Evolutionary conservation across 495 filamentous ascomycete species (phyloP), one percentile per base, ranked within the genome.

Genomic region (Aspergillus incahuasiensis): DNA sequence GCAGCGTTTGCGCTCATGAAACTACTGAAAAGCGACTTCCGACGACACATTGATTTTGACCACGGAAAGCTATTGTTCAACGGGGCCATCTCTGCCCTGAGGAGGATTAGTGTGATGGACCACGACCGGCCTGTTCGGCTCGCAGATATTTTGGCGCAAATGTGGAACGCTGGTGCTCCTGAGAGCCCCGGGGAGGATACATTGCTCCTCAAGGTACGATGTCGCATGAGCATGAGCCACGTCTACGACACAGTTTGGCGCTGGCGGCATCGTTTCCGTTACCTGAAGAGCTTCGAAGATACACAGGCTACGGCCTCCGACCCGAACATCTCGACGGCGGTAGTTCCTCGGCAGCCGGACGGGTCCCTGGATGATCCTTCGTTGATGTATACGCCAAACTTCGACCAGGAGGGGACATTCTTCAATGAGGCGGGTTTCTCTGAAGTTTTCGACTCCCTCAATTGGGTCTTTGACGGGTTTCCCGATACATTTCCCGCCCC

Each of bases 1-100:
- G 89, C 86, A 0, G 90, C 88, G 3, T 95, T 95, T 60, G 85
- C 89, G 2, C 72, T 97, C 9, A 81, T 95, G 63, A 96, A 96
- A 65, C 77, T 97, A 21, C 74, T 95, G 59, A 88, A 90, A 64
- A 92, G 88, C 47, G 89, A 76, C 84, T 96, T 75, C 75, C 86
- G 56, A 68, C 78, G 68, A 73, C 83, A 68, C 38, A 75, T 78
- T 57, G 86, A 92, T 55, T 82, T 85, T 58, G 80, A 86, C n/a
- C 78, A 87, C n/a, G 90, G 90, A 24, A 83, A 87, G 41, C 70
- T 81, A 6, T 75, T 92, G 18, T 94, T 96, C 67, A 85, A 88
- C 62, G 76, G 79, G 1, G 88, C 90, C 5, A 90, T 97, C 63
- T 79, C 78, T 19, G 83, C 86, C 1, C 87, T 97, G 56, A 78